phyloP scores from a whole-genome alignment of 768 basidiomycete species.

The Suillus subluteus region DNA sequence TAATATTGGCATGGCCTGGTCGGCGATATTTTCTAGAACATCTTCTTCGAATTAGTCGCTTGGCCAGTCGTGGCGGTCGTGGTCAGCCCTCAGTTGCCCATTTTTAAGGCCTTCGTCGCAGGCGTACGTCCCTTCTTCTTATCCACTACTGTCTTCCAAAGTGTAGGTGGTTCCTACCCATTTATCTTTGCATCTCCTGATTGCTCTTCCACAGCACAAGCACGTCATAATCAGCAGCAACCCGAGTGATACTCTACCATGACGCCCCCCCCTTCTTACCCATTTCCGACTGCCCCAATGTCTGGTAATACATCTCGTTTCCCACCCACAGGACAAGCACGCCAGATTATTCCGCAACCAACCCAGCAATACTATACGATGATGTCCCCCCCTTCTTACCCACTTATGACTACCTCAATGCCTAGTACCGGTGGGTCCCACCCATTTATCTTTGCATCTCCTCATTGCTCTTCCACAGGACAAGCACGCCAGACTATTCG shows the following conservation, averaged over 20 bases:
- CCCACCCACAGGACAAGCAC: neutral
- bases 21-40: neutral
- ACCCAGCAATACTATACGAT: neutral
- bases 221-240: neutral
- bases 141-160: neutral
- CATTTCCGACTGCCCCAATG: too few relatives aligned
- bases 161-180: neutral
- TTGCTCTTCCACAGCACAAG: neutral
- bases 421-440: neutral
- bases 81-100: neutral
- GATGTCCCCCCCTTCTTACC: neutral
- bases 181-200: neutral
- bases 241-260: neutral
- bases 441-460: neutral
- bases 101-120: neutral
- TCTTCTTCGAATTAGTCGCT: neutral
- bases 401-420: neutral
- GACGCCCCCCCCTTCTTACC: too few relatives aligned
- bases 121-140: neutral
- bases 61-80: neutral
- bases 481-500: neutral
- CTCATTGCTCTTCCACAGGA: neutral
- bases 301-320: too few relatives aligned
- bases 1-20: neutral
- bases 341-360: neutral